Evolutionary conservation across 2,329 filamentous ascomycete species (phyloP).

Genomic region (Endothia cerciana): DNA sequence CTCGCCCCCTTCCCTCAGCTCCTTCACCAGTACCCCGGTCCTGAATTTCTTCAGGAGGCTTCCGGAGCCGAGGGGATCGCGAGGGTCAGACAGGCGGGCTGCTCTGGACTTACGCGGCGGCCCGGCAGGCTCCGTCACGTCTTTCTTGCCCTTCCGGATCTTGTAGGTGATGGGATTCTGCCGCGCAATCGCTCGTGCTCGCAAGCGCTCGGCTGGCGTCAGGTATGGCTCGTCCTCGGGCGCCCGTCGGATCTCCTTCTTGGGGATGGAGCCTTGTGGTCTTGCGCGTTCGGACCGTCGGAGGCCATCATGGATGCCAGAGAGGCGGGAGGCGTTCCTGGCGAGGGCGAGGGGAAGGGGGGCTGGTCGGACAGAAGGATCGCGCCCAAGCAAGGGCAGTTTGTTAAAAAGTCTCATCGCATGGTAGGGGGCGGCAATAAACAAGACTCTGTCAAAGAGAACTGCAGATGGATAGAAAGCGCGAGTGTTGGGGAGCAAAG

Average conservation of each 20-base stretch:
- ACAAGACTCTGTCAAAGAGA: not conserved
- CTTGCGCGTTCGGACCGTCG: slow-evolving; percentile 46
- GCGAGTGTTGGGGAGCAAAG: not conserved
- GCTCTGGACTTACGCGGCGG: slow-evolving; percentile 21
- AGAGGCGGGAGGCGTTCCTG: slow-evolving; percentile 59
- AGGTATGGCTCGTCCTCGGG: slow-evolving; percentile 23
- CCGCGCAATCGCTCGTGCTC: slow-evolving; percentile 31
- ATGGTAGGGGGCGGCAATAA: slow-evolving; percentile 2
- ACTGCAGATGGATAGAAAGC: not conserved
- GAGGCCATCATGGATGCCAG: slow-evolving; percentile 71
- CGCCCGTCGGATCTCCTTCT: slow-evolving; percentile 20
- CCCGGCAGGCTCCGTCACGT: slow-evolving; percentile 48
- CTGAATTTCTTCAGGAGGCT: slow-evolving; percentile 61
- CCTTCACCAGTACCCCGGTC: slow-evolving; percentile 45
- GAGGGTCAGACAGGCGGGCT: slow-evolving; percentile 53
- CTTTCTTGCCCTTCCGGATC: slow-evolving; percentile 55
- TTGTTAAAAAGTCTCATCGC: slow-evolving; percentile 28
- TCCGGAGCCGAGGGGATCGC: slow-evolving; percentile 54
- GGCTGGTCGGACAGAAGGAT: slow-evolving; percentile 6
- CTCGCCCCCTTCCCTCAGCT: slow-evolving; percentile 32
- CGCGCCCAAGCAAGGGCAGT: slow-evolving; percentile 26
- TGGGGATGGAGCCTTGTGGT: slow-evolving; percentile 37
- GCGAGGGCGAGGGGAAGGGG: slow-evolving; percentile 27
- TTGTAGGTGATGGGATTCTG: slow-evolving; percentile 33
- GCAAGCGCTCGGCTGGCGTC: slow-evolving; percentile 34